Percentiles rank a stretch among this genome's conserved stretches.
phyloP scores from a whole-genome alignment of 805 yeast genomes.

The Blastobotrys mokoenaii region DNA sequence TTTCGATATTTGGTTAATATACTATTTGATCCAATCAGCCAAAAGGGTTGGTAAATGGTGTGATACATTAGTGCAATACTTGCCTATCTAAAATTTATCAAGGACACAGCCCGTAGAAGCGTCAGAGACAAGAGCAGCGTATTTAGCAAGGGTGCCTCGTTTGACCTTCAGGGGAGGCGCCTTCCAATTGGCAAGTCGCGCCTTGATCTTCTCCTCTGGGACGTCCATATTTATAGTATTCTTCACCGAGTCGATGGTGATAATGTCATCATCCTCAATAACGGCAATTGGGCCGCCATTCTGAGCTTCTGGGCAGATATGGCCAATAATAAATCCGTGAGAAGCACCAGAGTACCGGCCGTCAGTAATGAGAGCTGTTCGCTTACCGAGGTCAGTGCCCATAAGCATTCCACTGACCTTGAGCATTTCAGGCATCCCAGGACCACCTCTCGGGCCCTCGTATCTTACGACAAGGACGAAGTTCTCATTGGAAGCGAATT shows the following conservation, averaged over 20 bases:
- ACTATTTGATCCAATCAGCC: too few relatives aligned
- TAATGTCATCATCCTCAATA: constrained; percentile 80
- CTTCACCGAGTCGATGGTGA: constrained; percentile 84
- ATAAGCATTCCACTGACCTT: constrained; percentile 91
- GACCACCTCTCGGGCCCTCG: constrained; percentile 98
- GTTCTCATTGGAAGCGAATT: constrained; percentile 84
- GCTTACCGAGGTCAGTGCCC: constrained; percentile 90
- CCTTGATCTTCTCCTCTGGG: constrained; percentile 55
- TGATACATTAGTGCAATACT: not conserved
- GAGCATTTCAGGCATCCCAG: constrained; percentile 99
- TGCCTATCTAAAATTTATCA: constrained; percentile 24
- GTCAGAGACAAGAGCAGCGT: constrained; percentile 72
- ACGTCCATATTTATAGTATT: constrained; percentile 77
- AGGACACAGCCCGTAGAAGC: constrained; percentile 88
- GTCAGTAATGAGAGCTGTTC: constrained; percentile 86
- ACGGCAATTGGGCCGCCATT: constrained; percentile 96
- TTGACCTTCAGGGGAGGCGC: constrained; percentile 78
- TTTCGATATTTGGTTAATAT: too few relatives aligned
- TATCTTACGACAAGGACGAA: constrained; percentile 89
- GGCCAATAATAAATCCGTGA: constrained; percentile 95
- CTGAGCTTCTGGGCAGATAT: constrained; percentile 94
- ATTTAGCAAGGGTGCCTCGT: constrained; percentile 83
- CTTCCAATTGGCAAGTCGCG: constrained; percentile 64
- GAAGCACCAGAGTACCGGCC: constrained; percentile 98
- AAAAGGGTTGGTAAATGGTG: too few relatives aligned